phyloP scores from a whole-genome alignment of 305 asterid species.

The Fraxinus velutina region DNA sequence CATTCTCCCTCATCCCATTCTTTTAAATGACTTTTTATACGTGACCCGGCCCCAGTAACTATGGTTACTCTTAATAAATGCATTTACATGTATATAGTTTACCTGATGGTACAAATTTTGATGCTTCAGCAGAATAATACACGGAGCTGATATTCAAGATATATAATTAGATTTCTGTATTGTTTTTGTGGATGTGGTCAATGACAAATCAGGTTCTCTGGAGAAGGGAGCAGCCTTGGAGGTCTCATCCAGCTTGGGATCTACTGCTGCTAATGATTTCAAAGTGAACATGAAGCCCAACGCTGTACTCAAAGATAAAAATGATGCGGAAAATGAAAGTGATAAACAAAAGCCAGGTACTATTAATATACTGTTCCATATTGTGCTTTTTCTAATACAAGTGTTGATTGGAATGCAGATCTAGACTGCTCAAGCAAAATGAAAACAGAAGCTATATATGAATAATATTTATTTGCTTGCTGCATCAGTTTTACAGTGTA shows the following conservation, averaged over 20 bases:
- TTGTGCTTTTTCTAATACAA: neutral
- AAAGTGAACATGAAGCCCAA: slow-evolving; percentile 21
- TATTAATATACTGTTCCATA: neutral
- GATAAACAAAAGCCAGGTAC: slow-evolving; percentile 9
- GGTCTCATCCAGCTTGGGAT: slow-evolving; percentile 12
- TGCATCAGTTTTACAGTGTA: neutral
- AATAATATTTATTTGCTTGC: neutral
- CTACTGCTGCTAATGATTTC: slow-evolving; percentile 20
- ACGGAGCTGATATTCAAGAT: neutral
- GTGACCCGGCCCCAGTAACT: neutral
- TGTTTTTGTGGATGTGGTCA: neutral
- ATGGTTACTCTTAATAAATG: neutral
- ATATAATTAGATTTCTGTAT: neutral
- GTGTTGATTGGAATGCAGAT: neutral
- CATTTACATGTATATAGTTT: neutral
- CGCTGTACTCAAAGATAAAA: slow-evolving; percentile 18
- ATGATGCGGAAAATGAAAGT: slow-evolving; percentile 37
- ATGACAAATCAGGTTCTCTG: slow-evolving; percentile 22
- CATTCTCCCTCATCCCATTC: neutral
- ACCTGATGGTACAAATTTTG: neutral
- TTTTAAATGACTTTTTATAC: neutral
- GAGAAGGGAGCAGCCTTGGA: slow-evolving; percentile 21
- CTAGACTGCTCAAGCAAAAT: neutral
- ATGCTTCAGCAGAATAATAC: neutral
- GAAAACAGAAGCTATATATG: neutral